A percentile compares a stretch with the other conserved stretches of the same genome.
These are phyloP conservation scores for Mycena filopes DNA, from an alignment of 768 basidiomycete species.

Conservation along the genomic window DNA sequence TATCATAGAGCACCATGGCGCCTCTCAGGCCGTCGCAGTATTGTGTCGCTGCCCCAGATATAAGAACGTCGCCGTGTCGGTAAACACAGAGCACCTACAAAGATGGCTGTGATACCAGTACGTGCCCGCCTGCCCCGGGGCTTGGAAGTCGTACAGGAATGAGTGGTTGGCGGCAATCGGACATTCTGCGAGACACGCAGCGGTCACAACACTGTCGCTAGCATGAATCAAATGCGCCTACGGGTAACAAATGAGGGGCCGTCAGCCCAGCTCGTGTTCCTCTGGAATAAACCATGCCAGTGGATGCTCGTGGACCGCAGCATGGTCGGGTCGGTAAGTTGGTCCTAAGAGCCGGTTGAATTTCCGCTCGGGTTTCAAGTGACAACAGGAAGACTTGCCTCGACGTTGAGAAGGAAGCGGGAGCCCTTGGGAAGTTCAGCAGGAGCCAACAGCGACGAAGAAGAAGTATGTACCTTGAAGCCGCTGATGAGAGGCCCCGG, in stretches of 20 bases:
- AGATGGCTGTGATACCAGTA: conserved; percentile 55
- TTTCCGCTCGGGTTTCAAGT: conserved; percentile 28
- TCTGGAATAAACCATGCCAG: conserved; percentile 17
- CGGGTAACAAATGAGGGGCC: conserved; percentile 13
- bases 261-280: neutral
- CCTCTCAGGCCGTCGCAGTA: conserved; percentile 9
- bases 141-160: conserved; percentile 43
- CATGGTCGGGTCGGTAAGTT: conserved; percentile 9
- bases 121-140: conserved; percentile 45
- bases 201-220: neutral
- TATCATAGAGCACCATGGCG: conserved; percentile 7
- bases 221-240: neutral
- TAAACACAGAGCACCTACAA: neutral
- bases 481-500: conserved; percentile 56
- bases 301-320: conserved; percentile 6
- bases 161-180: conserved; percentile 41
- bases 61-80: conserved; percentile 39
- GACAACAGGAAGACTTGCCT: neutral
- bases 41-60: conserved; percentile 33
- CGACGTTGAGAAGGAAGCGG: conserved; percentile 57
- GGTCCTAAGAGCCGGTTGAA: conserved; percentile 30
- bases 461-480: conserved; percentile 26
- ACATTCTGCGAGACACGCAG: conserved; percentile 33
- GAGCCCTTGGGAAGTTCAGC: conserved; percentile 45
- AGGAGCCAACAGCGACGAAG: neutral